Conservation (phyloP, 164 flowering plant genomes). For the Akebia trifoliata region DNA sequence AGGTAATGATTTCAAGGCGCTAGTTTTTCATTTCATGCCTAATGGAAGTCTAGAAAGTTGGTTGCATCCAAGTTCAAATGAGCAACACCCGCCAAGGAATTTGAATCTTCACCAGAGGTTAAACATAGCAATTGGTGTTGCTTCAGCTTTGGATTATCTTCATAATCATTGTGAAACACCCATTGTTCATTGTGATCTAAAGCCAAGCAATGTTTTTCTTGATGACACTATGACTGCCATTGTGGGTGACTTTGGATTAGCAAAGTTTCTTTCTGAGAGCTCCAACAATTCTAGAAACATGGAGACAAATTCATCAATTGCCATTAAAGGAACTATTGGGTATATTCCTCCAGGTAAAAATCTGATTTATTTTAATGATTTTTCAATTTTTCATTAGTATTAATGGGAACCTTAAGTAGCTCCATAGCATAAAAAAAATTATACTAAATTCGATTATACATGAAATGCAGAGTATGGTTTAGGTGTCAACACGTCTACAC, state of each 20-base stretch:
- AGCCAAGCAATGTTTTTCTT: constrained; percentile 8
- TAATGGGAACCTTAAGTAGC: too few relatives aligned
- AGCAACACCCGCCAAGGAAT: background rate
- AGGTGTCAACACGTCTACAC: background rate
- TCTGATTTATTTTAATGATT: background rate
- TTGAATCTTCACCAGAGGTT: background rate
- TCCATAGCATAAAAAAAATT: background rate
- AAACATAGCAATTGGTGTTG: constrained; percentile 1
- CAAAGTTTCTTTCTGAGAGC: background rate
- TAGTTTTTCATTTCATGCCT: constrained; percentile 5
- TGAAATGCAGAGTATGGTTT: constrained; percentile 7
- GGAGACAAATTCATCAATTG: background rate
- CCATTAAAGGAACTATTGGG: background rate
- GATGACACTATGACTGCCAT: background rate
- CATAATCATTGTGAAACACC: constrained; percentile 2
- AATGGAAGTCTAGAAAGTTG: constrained; percentile 1
- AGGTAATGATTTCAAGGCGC: constrained; percentile 4
- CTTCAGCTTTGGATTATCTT: constrained; percentile 6
- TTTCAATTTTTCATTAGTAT: background rate
- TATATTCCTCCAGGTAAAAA: constrained; percentile 11
- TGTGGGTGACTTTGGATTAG: constrained; percentile 4
- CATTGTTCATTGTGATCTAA: constrained; percentile 6
- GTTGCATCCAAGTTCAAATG: background rate
- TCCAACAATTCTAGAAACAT: background rate
- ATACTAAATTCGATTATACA: background rate